Base-by-base conservation (phyloP, 768 basidiomycete genomes). In the Mycena sanguinolenta region DNA sequence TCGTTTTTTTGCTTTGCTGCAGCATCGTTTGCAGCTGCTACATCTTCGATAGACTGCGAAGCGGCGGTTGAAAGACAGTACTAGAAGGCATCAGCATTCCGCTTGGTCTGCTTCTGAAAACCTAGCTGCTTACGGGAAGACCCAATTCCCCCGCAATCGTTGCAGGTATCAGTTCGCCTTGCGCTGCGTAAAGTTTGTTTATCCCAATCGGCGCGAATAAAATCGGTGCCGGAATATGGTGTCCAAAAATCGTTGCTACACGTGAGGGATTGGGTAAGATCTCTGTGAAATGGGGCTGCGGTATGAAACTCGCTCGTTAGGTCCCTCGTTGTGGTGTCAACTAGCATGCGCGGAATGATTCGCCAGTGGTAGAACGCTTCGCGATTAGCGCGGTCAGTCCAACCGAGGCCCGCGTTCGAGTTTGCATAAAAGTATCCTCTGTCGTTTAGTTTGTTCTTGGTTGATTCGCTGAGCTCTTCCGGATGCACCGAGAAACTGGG, bases 201-300 rank as follows among this genome's bases (percentile, higher is more conserved):
- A 88, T 85, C 3, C 90, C 88, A 50, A 91, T 84, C 0, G 89
- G 88, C 0, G 87, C 89, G 66, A 90, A 83, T 25, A 86, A 77
- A 44, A 90, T 80, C 0, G 90, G 89, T 0, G 85, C 86, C 8
- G 85, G 84, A 58, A 88, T 85, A 38, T 68, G 79, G 74, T 82
- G 87, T 14, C 81, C 88, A 74, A 85, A 89, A 55, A 85, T 77
- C 17, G 82, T 82, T 1, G 79, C 83, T 84, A 46, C 13, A 42
- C 13, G 13, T 39, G 13, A 25, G 1, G 4, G 32, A 5, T 8
- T 65, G 23, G 58, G 63, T n/a, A 30, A 23, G 2, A 17, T 19
- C 27, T 0, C 2, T 23, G 1, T 4, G 28, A 19, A 19, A n/a
- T 4, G 73, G 6, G 55, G 16, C 13, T 5, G 21, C 8, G 5